Evolutionary conservation across 306 rosid species (phyloP), one percentile per base, ranked within the genome.

Genomic region (Mimosa pudica): DNA sequence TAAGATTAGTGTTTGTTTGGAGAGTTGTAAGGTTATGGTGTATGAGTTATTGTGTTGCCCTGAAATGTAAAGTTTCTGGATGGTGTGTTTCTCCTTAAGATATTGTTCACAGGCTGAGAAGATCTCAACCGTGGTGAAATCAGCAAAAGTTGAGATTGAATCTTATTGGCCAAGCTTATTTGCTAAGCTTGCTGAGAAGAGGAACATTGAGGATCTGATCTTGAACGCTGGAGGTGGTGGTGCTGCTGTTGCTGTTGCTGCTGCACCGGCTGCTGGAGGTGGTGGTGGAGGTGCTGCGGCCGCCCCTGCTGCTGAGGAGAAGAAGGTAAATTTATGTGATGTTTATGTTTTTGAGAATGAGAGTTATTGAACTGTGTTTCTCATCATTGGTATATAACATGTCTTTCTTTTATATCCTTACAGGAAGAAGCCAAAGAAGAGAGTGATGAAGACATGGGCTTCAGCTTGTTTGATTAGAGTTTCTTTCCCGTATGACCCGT

Each of bases 131-230:
- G 47, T 90, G 85, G 88, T 92, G 73, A 87, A 89, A 66, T 76
- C 95, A 1, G 95, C 97, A 38, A 82, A 85, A 0, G 75, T 92
- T 73, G 32, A 70, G 2, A 84, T 87, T 44, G 95, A 90, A 61
- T 78, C 93, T 12, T 90, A 87, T 79, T 92, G 95, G 97, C 87
- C 83, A 18, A 60, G 85, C 84, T 80, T 92, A 70, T 92, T 92
- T 44, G 95, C 97, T 30, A 92, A 90, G 76, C 91, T 92, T 35
- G 89, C 89, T 0, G 95, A 89, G 89, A 92, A 92, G 88, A 45
- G 85, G 11, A 77, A 80, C 81, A 74, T 89, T 70, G 97, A 71
- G 2, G 92, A 92, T 67, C 87, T 92, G 76, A 87, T 92, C 3
- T 54, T 87, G 84, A 90, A 81, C 60, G 84, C 78, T 2, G 88